phyloP scores from a whole-genome alignment of 2,329 filamentous ascomycete genomes.

The Fusarium graminum region DNA sequence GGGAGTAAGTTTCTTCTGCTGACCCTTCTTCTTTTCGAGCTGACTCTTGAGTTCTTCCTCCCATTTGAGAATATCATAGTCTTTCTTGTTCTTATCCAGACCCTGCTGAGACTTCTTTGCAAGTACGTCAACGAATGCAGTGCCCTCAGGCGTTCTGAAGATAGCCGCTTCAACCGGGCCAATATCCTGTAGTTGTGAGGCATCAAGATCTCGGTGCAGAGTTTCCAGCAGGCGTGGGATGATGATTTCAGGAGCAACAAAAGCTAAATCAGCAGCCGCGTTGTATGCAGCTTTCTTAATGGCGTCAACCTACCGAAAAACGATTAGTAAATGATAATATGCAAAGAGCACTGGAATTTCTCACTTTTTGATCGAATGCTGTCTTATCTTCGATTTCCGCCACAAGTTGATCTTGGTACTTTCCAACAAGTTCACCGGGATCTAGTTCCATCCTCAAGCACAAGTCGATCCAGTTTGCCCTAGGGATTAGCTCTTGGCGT shows the following conservation, averaged over 20 bases:
- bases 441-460: constrained; percentile 85
- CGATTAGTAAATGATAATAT: constrained; percentile 21
- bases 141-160: constrained; percentile 89
- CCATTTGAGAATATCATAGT: constrained; percentile 97
- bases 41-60: constrained; percentile 91
- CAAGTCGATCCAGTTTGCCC: constrained; percentile 87
- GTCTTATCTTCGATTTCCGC: constrained; percentile 71
- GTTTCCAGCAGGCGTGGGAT: constrained; percentile 81
- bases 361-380: constrained; percentile 66
- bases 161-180: constrained; percentile 93
- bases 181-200: constrained; percentile 75
- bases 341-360: constrained; percentile 34
- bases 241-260: constrained; percentile 88
- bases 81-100: constrained; percentile 89
- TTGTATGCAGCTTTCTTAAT: constrained; percentile 81
- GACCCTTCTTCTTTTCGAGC: constrained; percentile 91
- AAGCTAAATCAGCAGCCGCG: constrained; percentile 90
- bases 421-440: constrained; percentile 80
- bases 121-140: constrained; percentile 89
- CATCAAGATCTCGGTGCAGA: constrained; percentile 79
- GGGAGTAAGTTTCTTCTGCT: constrained; percentile 88
- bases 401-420: constrained; percentile 74
- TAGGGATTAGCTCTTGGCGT: constrained; percentile 81
- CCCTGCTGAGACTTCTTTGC: constrained; percentile 80
- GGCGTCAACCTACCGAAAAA: constrained; percentile 43